Conservation (phyloP, 441 rosid species). For the Croton setiger region DNA sequence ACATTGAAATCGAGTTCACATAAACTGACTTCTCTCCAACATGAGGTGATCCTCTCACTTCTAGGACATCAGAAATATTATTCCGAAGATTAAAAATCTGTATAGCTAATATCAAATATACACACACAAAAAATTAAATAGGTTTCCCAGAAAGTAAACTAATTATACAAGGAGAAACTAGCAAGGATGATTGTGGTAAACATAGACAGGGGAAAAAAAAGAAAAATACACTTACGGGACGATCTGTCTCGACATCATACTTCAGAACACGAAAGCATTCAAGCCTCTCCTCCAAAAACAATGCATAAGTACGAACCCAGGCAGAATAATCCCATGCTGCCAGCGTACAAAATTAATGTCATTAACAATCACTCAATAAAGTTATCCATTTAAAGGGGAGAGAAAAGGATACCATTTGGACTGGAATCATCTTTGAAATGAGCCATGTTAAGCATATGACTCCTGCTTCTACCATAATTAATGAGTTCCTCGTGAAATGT, state of each 20-base stretch:
- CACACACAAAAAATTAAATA: not conserved
- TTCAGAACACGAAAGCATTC: slow-evolving; percentile 90
- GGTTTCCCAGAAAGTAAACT: not conserved
- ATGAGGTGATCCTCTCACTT: not conserved
- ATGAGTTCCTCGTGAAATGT: slow-evolving; percentile 93
- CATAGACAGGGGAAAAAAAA: not conserved
- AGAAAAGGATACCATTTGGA: slow-evolving; percentile 57
- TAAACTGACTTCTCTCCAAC: not conserved
- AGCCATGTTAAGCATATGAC: slow-evolving; percentile 91
- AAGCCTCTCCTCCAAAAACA: slow-evolving; percentile 87
- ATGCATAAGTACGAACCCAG: slow-evolving; percentile 88
- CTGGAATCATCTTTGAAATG: slow-evolving; percentile 97
- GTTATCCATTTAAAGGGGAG: slow-evolving; percentile 1
- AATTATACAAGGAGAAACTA: not conserved
- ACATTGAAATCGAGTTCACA: not conserved
- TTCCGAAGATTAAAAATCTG: not conserved
- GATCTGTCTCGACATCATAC: slow-evolving; percentile 81
- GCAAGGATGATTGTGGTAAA: not conserved
- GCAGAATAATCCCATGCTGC: slow-evolving; percentile 94
- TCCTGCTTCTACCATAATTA: slow-evolving; percentile 84
- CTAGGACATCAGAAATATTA: slow-evolving; percentile 6
- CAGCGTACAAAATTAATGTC: slow-evolving; percentile 27
- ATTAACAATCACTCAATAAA: slow-evolving; percentile 20
- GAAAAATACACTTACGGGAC: slow-evolving; percentile 50
- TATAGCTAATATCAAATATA: not conserved